phyloP scores from a whole-genome alignment of 495 filamentous ascomycete genomes.

The Aspergillus coremiiformis region DNA sequence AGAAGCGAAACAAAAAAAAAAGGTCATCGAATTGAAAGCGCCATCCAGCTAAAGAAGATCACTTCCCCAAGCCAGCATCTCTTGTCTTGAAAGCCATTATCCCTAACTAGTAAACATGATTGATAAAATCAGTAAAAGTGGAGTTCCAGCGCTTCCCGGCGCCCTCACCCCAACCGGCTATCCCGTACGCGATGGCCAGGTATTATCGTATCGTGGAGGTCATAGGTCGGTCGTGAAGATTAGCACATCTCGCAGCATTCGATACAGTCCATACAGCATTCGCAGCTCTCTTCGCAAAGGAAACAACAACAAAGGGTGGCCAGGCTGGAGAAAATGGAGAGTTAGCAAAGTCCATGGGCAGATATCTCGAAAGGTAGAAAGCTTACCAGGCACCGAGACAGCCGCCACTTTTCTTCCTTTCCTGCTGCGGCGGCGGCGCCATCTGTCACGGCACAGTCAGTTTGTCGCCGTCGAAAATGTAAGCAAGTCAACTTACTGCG shows the following conservation, averaged over 20 bases:
- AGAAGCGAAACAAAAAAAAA: conserved; percentile 2
- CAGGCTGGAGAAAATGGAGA: conserved; percentile 34
- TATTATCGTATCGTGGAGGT: conserved; percentile 11
- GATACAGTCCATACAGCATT: conserved; percentile 66
- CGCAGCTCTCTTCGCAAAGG: conserved; percentile 70
- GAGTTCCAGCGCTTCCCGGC: conserved; percentile 5
- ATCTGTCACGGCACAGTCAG: conserved; percentile 6
- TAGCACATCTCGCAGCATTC: conserved; percentile 54
- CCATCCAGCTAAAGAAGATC: neutral
- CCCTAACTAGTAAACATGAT: neutral
- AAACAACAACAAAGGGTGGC: conserved; percentile 71
- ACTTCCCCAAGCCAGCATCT: neutral
- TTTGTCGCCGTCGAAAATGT: neutral
- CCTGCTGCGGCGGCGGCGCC: conserved; percentile 19
- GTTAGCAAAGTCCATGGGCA: conserved; percentile 7
- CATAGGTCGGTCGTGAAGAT: conserved; percentile 8
- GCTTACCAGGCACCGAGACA: conserved; percentile 56
- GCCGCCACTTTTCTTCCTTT: conserved; percentile 41
- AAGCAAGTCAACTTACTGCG: conserved; percentile 16
- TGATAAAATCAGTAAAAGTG: neutral
- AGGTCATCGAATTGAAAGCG: conserved; percentile 1
- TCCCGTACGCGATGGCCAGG: neutral
- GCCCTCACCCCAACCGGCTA: conserved; percentile 1
- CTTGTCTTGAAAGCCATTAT: conserved; percentile 1
- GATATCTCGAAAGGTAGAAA: neutral